Percentiles rank a stretch among this genome's conserved stretches.
Conservation (phyloP, 2,329 filamentous ascomycete genomes). For the Trichoderma guizhouense region DNA sequence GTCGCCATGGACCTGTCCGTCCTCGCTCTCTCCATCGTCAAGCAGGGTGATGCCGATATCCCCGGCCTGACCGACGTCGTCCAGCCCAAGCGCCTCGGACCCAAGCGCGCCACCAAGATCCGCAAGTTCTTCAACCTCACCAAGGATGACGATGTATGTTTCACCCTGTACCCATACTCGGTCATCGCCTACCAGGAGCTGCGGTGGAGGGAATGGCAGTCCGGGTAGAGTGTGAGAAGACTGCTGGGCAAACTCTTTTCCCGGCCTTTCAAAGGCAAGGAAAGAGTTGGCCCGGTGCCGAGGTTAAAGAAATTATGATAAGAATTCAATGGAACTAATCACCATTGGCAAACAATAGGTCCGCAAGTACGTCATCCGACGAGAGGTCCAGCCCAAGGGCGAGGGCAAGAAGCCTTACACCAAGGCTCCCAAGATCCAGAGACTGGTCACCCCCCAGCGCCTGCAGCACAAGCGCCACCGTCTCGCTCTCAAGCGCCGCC, state of each 20-base stretch:
- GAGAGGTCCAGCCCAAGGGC: slow-evolving; percentile 93
- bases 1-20: slow-evolving; percentile 94
- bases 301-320: slow-evolving; percentile 24
- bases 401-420: slow-evolving; percentile 98
- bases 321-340: slow-evolving; percentile 36
- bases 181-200: slow-evolving; percentile 69
- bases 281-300: slow-evolving; percentile 8
- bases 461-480: slow-evolving; percentile 99
- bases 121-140: slow-evolving; percentile 98
- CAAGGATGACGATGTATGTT: slow-evolving; percentile 99
- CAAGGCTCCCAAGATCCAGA: slow-evolving; percentile 99
- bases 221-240: slow-evolving; percentile 59
- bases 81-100: slow-evolving; percentile 97
- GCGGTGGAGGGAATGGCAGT: slow-evolving; percentile 43
- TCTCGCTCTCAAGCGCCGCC: slow-evolving; percentile 96
- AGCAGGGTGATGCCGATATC: slow-evolving; percentile 93
- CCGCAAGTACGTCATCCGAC: slow-evolving; percentile 99
- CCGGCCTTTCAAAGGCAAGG: neutral
- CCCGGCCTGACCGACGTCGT: slow-evolving; percentile 96
- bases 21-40: slow-evolving; percentile 90
- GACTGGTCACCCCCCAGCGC: slow-evolving; percentile 97
- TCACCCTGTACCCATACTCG: slow-evolving; percentile 50
- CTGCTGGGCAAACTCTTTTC: neutral
- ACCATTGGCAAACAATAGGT: slow-evolving; percentile 56
- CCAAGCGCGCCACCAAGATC: slow-evolving; percentile 99